A percentile compares a stretch with the other conserved stretches of the same genome.
These are phyloP conservation scores for Trichoderma sp. DNA, from an alignment of 2,329 filamentous ascomycete genomes.

Conservation along the genomic window DNA sequence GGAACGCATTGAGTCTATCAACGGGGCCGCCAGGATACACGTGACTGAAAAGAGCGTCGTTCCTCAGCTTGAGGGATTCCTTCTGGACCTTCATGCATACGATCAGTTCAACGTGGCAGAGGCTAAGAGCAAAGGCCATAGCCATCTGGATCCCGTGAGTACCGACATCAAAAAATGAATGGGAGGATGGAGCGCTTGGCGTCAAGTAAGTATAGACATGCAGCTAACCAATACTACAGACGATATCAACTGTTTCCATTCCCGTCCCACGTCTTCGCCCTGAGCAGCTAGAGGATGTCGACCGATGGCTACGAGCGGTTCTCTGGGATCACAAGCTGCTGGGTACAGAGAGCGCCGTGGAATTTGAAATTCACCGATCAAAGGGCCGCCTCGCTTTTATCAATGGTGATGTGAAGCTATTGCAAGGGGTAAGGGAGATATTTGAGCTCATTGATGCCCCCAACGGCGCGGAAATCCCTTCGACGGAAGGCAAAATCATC, in stretches of 20 bases:
- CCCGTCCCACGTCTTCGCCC: constrained; percentile 59
- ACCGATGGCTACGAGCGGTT: constrained; percentile 77
- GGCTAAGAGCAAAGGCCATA: constrained; percentile 74
- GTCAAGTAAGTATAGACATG: not conserved
- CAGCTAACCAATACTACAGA: constrained; percentile 44
- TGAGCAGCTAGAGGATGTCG: constrained; percentile 61
- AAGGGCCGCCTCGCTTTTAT: constrained; percentile 74
- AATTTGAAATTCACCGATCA: constrained; percentile 80
- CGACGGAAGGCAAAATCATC: constrained; percentile 56
- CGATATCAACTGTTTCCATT: constrained; percentile 80
- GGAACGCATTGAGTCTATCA: constrained; percentile 77
- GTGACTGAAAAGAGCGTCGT: constrained; percentile 78
- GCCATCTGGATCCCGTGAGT: constrained; percentile 81
- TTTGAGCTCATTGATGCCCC: constrained; percentile 81
- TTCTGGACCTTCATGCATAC: constrained; percentile 91
- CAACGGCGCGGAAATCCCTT: constrained; percentile 30
- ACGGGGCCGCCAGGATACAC: constrained; percentile 81
- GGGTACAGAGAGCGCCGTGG: constrained; percentile 32
- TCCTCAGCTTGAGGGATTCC: constrained; percentile 76
- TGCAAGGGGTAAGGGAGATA: constrained; percentile 89
- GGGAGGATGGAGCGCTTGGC: not conserved
- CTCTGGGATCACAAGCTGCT: constrained; percentile 77
- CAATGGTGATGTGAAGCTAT: constrained; percentile 67
- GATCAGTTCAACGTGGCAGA: constrained; percentile 75
- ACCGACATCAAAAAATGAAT: not conserved